phyloP scores from a whole-genome alignment of 1,139 yeast species.

The Candida gigantensis region DNA sequence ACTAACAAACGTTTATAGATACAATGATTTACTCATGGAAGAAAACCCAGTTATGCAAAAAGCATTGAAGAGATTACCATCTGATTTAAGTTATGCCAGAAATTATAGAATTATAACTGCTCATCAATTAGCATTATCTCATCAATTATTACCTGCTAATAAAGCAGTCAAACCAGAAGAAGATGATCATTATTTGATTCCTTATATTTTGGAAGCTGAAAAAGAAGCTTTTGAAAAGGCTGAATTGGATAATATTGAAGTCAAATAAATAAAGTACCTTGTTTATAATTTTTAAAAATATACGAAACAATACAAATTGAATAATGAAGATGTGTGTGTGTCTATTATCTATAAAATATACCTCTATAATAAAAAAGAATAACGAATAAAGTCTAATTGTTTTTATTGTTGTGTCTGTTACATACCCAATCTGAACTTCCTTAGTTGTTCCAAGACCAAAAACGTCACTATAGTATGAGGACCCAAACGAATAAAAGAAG shows the following conservation, averaged over 20 bases:
- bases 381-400: too few species aligned
- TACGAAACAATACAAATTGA: too few species aligned
- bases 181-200: conserved; percentile 82
- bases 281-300: too few species aligned
- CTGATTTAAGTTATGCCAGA: conserved; percentile 82
- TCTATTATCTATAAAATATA: too few species aligned
- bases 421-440: conserved; percentile 59
- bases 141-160: conserved; percentile 78
- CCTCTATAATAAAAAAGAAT: too few species aligned
- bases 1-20: too few species aligned
- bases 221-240: conserved; percentile 86
- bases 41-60: conserved; percentile 86
- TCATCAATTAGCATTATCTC: conserved; percentile 82
- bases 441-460: conserved; percentile 75
- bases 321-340: not conserved
- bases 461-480: conserved; percentile 89
- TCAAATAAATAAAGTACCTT: too few species aligned
- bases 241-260: conserved; percentile 78
- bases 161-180: conserved; percentile 81
- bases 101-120: conserved; percentile 90
- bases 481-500: conserved; percentile 82
- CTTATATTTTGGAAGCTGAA: conserved; percentile 91
- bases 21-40: conserved; percentile 84
- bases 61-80: conserved; percentile 86
- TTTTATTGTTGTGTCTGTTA: conserved; percentile 10